Evolutionary conservation across 495 filamentous ascomycete genomes (phyloP), one percentile per base, ranked within the genome.

Genomic region (Peziza echinospora): DNA sequence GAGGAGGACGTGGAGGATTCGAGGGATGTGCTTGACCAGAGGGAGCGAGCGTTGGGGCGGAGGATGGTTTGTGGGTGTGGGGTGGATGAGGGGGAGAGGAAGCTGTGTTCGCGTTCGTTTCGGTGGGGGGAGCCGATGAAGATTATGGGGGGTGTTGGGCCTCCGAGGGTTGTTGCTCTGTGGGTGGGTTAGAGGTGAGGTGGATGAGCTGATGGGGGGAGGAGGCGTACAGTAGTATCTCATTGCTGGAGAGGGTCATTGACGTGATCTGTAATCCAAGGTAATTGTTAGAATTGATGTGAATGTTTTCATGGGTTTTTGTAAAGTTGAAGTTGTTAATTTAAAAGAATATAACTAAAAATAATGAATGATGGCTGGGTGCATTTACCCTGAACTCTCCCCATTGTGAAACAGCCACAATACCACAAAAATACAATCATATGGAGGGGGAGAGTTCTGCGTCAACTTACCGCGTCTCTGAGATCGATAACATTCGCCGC

Each of bases 141-240:
- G 30, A 11, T 11, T 17, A 37, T 11, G 30, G 30, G 3, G 3
- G 30, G 30, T 37, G n/a, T 37, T 3, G 3, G 19, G 13, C 47
- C 53, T 19, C 54, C 54, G 39, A 57, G 46, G 26, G 44, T 53
- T n/a, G 54, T 53, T 47, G 50, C 49, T 34, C 54, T 57, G 40
- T 37, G 30, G 3, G 30, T 37, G 41, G 5, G 26, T 46, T 24
- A 23, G 24, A 30, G 2, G 13, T n/a, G 13, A 5, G 21, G 26
- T 37, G 24, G 41, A 16, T 30, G 28, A 43, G 47, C 22, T 34
- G 21, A 52, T 45, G 21, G 17, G 23, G 49, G 17, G 21, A 60
- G 30, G 30, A 17, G 6, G 3, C 67, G 67, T 58, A 71, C 68
- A 61, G 69, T 67, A 43, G 60, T 66, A 50, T 65, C 62, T 13